A percentile compares a stretch with the other conserved stretches of the same genome.
Evolutionary conservation across 176 grass and related monocot genomes (phyloP).

Genomic region (Oryza longistaminata): DNA sequence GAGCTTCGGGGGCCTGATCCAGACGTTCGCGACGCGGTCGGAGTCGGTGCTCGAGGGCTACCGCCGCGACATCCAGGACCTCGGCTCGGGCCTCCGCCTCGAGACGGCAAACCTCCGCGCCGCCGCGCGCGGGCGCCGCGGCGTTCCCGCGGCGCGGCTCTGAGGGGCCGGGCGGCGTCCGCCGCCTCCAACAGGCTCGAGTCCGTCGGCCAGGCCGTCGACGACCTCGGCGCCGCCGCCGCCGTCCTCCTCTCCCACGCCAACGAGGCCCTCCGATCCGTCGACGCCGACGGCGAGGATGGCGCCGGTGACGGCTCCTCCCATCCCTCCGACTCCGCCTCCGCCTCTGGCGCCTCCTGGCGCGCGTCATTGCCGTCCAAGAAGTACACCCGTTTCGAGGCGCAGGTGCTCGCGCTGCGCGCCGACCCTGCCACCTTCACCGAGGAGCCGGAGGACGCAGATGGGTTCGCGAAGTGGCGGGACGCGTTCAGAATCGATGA

Average conservation of each 20-base stretch:
- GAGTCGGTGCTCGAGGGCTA: conserved; percentile 70
- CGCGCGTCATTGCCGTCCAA: conserved; percentile 46
- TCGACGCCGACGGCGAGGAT: conserved; percentile 40
- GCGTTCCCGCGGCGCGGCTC: conserved; percentile 46
- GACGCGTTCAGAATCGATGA: conserved; percentile 51
- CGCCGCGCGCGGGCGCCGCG: conserved; percentile 38
- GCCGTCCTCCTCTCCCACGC: conserved; percentile 63
- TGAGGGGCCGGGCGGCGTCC: conserved; percentile 58
- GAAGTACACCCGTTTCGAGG: conserved; percentile 82
- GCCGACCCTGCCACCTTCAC: conserved; percentile 74
- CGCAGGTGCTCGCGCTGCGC: conserved; percentile 68
- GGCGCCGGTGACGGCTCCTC: conserved; percentile 13
- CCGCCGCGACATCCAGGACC: conserved; percentile 74
- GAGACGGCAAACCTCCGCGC: conserved; percentile 63
- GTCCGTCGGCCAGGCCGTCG: conserved; percentile 72
- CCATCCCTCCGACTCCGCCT: conserved; percentile 27
- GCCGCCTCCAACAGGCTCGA: conserved; percentile 69
- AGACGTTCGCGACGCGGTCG: conserved; percentile 66
- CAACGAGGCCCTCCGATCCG: conserved; percentile 65
- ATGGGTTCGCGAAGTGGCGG: conserved; percentile 67
- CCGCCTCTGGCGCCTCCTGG: conserved; percentile 37
- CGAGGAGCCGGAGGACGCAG: conserved; percentile 54
- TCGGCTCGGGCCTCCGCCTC: conserved; percentile 58
- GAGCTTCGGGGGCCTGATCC: conserved; percentile 71
- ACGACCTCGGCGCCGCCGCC: conserved; percentile 61